These are phyloP conservation scores for Niveomyces coronatus DNA, from an alignment of 2,329 filamentous ascomycete species.

Conservation along the genomic window DNA sequence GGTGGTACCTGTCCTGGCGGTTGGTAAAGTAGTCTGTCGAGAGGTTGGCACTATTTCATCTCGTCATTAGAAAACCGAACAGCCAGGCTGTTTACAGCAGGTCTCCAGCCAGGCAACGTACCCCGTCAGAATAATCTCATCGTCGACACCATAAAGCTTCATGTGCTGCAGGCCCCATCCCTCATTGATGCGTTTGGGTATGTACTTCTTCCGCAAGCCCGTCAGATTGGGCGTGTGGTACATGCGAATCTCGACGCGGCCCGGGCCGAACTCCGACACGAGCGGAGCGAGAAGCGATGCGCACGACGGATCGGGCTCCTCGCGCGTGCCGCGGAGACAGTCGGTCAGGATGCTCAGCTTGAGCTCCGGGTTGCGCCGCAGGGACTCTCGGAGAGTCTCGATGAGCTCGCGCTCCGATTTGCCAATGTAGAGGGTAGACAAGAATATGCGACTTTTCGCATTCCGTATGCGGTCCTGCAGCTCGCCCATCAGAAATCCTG, in stretches of 20 bases:
- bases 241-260: conserved; percentile 88
- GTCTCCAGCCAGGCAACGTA: conserved; percentile 36
- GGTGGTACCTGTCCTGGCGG: conserved; percentile 85
- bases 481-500: no score
- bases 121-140: conserved; percentile 91
- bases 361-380: conserved; percentile 64
- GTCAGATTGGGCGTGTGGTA: conserved; percentile 96
- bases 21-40: conserved; percentile 95
- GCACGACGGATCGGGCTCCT: conserved; percentile 75
- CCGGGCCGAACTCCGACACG: conserved; percentile 71
- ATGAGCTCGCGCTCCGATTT: conserved; percentile 88
- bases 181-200: conserved; percentile 89
- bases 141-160: conserved; percentile 94
- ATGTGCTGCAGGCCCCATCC: conserved; percentile 98
- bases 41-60: conserved; percentile 56
- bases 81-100: no score
- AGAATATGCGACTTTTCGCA: conserved; percentile 71
- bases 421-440: conserved; percentile 95
- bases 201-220: conserved; percentile 69
- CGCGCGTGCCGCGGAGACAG: conserved; percentile 79
- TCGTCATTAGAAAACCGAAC: conserved; percentile 12
- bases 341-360: conserved; percentile 86
- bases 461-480: conserved; percentile 65
- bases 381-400: conserved; percentile 61
- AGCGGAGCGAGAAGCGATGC: conserved; percentile 80